Evolutionary conservation across 371 early-diverging fungal species (phyloP).

Genomic region (Rhizopus arrhizus): DNA sequence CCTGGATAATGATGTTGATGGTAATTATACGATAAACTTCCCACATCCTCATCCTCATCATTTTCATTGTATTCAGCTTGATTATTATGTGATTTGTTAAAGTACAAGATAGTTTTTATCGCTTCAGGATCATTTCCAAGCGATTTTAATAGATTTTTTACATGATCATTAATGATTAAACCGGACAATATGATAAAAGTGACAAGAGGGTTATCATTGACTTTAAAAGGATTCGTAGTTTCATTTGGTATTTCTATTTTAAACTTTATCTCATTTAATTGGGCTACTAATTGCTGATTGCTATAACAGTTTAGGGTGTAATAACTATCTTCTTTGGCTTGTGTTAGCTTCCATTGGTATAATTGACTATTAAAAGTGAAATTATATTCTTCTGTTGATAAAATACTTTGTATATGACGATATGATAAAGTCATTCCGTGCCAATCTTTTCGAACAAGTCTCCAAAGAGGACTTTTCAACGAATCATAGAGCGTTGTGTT

Average conservation of each 20-base stretch:
- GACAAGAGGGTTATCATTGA: neutral
- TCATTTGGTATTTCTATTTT: neutral
- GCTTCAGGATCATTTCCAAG: neutral
- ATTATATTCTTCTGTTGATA: neutral
- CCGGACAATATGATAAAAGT: neutral
- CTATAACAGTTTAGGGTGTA: slow-evolving; percentile 1
- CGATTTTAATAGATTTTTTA: neutral
- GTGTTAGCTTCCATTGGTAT: slow-evolving; percentile 1
- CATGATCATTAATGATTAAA: neutral
- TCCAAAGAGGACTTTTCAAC: neutral
- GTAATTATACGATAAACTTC: neutral
- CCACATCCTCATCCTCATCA: neutral
- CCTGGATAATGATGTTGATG: neutral
- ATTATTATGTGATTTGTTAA: neutral
- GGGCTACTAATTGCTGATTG: neutral
- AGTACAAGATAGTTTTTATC: neutral
- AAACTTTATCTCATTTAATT: neutral
- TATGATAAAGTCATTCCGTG: neutral
- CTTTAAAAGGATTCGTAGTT: neutral
- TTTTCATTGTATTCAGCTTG: slow-evolving; percentile 3
- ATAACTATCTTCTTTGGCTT: neutral
- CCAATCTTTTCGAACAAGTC: neutral
- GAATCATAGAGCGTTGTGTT: neutral
- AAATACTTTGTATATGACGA: neutral
- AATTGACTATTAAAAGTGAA: neutral